These are phyloP conservation scores for Capsella rubella DNA, from an alignment of 441 rosid species.

Conservation along the genomic window DNA sequence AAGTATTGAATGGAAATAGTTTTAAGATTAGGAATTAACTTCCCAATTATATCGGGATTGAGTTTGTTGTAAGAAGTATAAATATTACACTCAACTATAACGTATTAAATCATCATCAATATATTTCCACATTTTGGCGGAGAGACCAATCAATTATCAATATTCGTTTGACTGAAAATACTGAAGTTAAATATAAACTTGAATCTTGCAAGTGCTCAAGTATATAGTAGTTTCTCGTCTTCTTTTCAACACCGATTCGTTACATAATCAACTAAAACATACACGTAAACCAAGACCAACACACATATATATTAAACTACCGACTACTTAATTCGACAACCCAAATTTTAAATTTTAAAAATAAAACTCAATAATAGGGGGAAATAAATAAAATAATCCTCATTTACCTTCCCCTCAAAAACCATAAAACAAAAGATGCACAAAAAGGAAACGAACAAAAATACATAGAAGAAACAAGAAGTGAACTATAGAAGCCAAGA, in stretches of 20 bases:
- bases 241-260: slow-evolving; percentile 27
- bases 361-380: slow-evolving; percentile 10
- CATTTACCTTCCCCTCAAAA: slow-evolving; percentile 34
- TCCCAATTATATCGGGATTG: no score
- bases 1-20: no score
- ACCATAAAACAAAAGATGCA: slow-evolving; percentile 20
- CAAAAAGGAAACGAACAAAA: neutral
- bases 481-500: slow-evolving; percentile 54
- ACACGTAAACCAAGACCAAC: slow-evolving; percentile 33
- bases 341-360: neutral
- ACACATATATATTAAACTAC: slow-evolving; percentile 15
- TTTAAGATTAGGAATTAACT: no score
- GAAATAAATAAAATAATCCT: slow-evolving; percentile 38
- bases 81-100: no score
- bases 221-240: neutral
- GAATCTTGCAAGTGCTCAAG: neutral
- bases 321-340: slow-evolving; percentile 34
- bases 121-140: no score
- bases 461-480: slow-evolving; percentile 13
- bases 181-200: neutral
- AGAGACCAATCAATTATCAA: no score
- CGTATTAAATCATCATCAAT: no score
- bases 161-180: no score
- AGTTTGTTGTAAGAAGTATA: no score
- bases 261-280: slow-evolving; percentile 33